Conservation (phyloP, 495 filamentous ascomycete species). For the Pseudevernia furfuracea region DNA sequence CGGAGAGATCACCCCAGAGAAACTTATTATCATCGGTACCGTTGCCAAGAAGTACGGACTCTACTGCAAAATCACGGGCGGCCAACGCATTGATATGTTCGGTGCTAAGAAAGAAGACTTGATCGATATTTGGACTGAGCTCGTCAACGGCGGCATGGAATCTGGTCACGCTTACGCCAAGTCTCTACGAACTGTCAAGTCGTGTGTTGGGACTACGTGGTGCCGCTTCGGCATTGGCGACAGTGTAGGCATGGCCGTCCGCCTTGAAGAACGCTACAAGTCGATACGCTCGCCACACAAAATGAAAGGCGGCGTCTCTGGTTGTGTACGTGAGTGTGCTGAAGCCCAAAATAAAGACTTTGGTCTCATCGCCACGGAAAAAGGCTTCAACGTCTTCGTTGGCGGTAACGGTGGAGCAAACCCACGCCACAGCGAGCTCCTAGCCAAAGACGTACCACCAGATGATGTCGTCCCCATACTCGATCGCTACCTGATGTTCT, state of each 20-base stretch:
- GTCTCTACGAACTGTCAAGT: constrained; percentile 81
- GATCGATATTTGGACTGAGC: constrained; percentile 75
- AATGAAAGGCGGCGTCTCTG: constrained; percentile 87
- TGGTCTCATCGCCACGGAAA: constrained; percentile 88
- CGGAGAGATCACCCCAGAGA: constrained; percentile 89
- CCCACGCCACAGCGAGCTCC: constrained; percentile 76
- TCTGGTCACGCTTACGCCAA: constrained; percentile 94
- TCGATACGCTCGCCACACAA: constrained; percentile 86
- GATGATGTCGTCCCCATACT: constrained; percentile 80
- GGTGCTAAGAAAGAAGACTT: constrained; percentile 90
- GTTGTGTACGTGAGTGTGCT: constrained; percentile 89
- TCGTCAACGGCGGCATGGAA: constrained; percentile 90
- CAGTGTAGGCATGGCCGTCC: constrained; percentile 93
- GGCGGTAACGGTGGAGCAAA: constrained; percentile 89
- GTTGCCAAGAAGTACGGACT: constrained; percentile 84
- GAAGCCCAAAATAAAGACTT: constrained; percentile 97
- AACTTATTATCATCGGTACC: constrained; percentile 77
- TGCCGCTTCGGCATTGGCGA: constrained; percentile 90
- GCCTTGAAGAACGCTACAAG: constrained; percentile 92
- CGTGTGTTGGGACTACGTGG: constrained; percentile 92
- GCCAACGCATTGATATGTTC: constrained; percentile 93
- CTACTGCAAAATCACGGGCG: constrained; percentile 94
- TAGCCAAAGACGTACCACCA: constrained; percentile 83
- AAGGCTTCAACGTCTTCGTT: constrained; percentile 93
- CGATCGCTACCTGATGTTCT: constrained; percentile 91